Base-by-base conservation (phyloP, 352 stramenopile genomes). In the Phytopythium boreale region DNA sequence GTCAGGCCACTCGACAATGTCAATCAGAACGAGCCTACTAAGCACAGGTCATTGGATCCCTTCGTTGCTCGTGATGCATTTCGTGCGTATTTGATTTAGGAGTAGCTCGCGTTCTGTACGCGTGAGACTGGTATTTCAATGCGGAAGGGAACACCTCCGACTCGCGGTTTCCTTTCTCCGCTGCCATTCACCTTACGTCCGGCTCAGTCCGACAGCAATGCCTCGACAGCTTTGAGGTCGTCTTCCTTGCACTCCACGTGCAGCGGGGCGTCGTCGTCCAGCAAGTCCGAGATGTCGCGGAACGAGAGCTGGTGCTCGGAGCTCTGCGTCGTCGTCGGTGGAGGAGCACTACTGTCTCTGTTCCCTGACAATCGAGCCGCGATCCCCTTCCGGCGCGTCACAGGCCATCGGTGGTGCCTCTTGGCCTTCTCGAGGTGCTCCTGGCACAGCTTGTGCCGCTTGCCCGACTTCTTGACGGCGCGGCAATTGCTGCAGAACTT, bases 381-480 rank as follows among this genome's bases (percentile, higher is more conserved):
- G 24, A 56, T 56, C 22, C 37, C 34, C 4, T 68, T 66, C 17
- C 72, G 72, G 1, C 69, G 65, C 34, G 66, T 60, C 36, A 72
- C 72, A 2, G 75, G 58, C 24, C 67, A 55, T 47, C 71, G 74
- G 61, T 83, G 75, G 31, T 36, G 31, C 8, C 31, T 36, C 31
- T 36, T 36, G 31, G 76, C 73, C 29, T 74, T 68, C 19, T 64
- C 56, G 1, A 73, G 76, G 57, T 84, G 76, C 34, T 70, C 60
- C 37, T 81, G 69, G 47, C 76, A 84, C n/a, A 77, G 64, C 31
- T 69, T 74, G 65, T 84, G 76, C 4, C 75, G 58, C 36, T 72
- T 61, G 2, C 76, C 76, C 2, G 64, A 77, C 20, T 64, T 69
- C 59, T 80, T 81, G 39, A 69, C 15, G 2, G 69, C 66, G 26